Conservation (phyloP, 306 rosid species). For the Cicer arietinum region DNA sequence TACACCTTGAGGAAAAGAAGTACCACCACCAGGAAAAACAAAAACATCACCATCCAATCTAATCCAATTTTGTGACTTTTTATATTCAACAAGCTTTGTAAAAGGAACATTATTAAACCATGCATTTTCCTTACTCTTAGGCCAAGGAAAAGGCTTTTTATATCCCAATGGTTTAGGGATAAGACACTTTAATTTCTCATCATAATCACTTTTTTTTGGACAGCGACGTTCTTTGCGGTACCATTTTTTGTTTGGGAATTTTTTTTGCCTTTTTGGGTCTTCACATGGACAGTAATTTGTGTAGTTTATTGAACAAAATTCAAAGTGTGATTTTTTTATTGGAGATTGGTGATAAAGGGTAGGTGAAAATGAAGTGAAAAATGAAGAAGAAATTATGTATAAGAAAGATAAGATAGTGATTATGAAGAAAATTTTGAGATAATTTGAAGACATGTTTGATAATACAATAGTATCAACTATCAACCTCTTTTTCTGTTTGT, state of each 20-base stretch:
- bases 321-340: conserved; percentile 19
- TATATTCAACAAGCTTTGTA: conserved; percentile 50
- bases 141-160: conserved; percentile 53
- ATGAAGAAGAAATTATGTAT: conserved; percentile 25
- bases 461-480: neutral
- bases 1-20: conserved; percentile 55
- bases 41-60: conserved; percentile 51
- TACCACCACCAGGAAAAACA: conserved; percentile 63
- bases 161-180: conserved; percentile 50
- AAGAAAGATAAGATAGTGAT: conserved; percentile 8
- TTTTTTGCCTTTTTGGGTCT: conserved; percentile 48
- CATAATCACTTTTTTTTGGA: conserved; percentile 23
- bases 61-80: conserved; percentile 63
- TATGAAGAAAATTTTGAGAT: conserved; percentile 13
- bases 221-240: conserved; percentile 60
- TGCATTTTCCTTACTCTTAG: conserved; percentile 52
- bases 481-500: neutral
- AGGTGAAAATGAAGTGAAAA: neutral
- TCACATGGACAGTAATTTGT: conserved; percentile 60
- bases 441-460: conserved; percentile 8
- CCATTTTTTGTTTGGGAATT: conserved; percentile 25
- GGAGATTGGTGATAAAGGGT: neutral
- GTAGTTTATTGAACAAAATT: conserved; percentile 47
- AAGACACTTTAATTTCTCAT: conserved; percentile 46
- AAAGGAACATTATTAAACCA: conserved; percentile 63